These are phyloP conservation scores for Apiotrichum montevideense DNA, from an alignment of 1,284 basidiomycete genomes.

Conservation along the genomic window DNA sequence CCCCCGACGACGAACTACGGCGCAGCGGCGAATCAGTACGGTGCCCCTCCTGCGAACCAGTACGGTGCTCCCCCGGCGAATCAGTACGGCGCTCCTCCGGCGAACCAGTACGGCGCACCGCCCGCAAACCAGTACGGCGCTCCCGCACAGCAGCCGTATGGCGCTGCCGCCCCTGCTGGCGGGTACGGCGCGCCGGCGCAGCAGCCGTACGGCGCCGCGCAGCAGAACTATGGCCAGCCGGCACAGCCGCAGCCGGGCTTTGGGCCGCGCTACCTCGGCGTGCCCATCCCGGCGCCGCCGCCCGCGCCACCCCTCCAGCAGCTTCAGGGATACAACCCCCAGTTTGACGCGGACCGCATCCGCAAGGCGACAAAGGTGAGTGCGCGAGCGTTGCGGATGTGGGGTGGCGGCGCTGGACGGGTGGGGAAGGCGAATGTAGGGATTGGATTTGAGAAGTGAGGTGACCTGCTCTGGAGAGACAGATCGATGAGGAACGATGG, in stretches of 20 bases:
- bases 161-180: neutral
- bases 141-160: constrained; percentile 6
- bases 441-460: too few relatives aligned
- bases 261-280: constrained; percentile 35
- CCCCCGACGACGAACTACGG: constrained; percentile 6
- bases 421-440: too few relatives aligned
- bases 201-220: constrained; percentile 4
- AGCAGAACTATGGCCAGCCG: neutral
- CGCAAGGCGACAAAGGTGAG: constrained; percentile 47
- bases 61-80: constrained; percentile 2
- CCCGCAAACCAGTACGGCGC: constrained; percentile 14
- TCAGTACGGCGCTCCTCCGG: constrained; percentile 8
- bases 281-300: constrained; percentile 40
- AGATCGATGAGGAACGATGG: too few relatives aligned
- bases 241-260: constrained; percentile 3
- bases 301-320: constrained; percentile 35
- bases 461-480: too few relatives aligned
- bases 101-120: constrained; percentile 8
- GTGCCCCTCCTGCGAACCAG: neutral
- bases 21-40: constrained; percentile 6
- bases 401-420: too few relatives aligned
- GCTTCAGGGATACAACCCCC: constrained; percentile 41
- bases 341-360: constrained; percentile 45
- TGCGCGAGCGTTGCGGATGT: neutral
- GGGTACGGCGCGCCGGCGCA: constrained; percentile 8